phyloP scores from a whole-genome alignment of 495 filamentous ascomycete genomes.

The Evansstolkia leycettana region DNA sequence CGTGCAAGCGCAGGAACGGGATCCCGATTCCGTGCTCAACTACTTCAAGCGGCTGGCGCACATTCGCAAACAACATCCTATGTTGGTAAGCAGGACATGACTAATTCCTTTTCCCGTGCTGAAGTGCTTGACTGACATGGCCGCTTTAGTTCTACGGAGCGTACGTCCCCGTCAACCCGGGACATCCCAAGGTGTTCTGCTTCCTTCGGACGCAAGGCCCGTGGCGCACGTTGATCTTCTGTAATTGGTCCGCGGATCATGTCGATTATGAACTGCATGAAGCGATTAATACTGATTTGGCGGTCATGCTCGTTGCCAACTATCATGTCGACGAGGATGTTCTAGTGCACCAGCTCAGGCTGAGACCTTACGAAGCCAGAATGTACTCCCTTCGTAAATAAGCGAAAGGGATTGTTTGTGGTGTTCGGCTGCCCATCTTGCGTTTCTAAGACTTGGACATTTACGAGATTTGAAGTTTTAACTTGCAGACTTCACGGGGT shows the following conservation, averaged over 20 bases:
- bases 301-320: constrained; percentile 5
- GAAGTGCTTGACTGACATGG: no score
- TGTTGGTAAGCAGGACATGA: constrained; percentile 1
- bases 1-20: constrained; percentile 21
- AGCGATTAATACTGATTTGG: constrained; percentile 6
- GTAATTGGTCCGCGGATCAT: constrained; percentile 2
- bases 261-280: constrained; percentile 3
- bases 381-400: constrained; percentile 9
- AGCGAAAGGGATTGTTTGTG: neutral
- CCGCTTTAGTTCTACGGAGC: constrained; percentile 6
- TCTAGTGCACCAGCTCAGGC: constrained; percentile 1
- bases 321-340: constrained; percentile 4
- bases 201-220: constrained; percentile 9
- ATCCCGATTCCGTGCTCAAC: constrained; percentile 17
- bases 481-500: no score
- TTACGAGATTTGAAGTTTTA: no score
- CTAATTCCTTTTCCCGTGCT: neutral
- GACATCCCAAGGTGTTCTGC: constrained; percentile 4
- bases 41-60: constrained; percentile 31
- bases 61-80: constrained; percentile 30
- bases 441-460: no score
- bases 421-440: no score
- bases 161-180: constrained; percentile 7
- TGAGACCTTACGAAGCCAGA: constrained; percentile 7
- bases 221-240: constrained; percentile 5